These are phyloP conservation scores for Rhodotorula sp. DNA, from an alignment of 1,284 basidiomycete genomes.

Conservation along the genomic window DNA sequence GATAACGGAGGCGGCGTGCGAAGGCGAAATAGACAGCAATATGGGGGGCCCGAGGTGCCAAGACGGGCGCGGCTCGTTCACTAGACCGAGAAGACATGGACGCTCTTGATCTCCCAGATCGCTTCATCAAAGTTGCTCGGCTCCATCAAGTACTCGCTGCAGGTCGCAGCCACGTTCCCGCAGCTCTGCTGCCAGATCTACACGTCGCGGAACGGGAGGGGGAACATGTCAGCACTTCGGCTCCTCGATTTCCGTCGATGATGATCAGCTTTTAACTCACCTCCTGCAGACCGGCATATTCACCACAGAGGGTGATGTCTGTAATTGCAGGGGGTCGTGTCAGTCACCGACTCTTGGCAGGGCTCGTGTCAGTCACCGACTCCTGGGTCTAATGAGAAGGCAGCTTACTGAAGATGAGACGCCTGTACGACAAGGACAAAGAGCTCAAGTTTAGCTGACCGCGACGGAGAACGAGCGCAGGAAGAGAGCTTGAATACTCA, in stretches of 20 bases:
- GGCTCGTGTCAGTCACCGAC: neutral
- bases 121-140: conserved; percentile 12
- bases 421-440: neutral
- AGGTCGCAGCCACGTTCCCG: conserved; percentile 3
- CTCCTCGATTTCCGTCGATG: too few species aligned
- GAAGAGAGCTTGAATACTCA: neutral
- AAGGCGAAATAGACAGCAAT: neutral
- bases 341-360: neutral
- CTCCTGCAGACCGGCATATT: conserved; percentile 11
- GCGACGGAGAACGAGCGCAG: neutral
- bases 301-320: conserved; percentile 8
- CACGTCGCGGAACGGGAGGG: too few species aligned
- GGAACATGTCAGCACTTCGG: too few species aligned
- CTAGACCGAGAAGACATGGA: conserved; percentile 8
- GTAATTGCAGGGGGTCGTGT: neutral
- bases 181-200: conserved; percentile 5
- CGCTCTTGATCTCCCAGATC: conserved; percentile 15
- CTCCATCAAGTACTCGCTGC: conserved; percentile 10
- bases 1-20: too few species aligned
- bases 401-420: neutral
- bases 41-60: neutral
- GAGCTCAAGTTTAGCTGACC: neutral
- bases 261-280: neutral
- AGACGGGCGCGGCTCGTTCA: too few species aligned
- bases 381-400: neutral